Base-by-base conservation (phyloP, 768 basidiomycete species). In the Amanita exitialis region DNA sequence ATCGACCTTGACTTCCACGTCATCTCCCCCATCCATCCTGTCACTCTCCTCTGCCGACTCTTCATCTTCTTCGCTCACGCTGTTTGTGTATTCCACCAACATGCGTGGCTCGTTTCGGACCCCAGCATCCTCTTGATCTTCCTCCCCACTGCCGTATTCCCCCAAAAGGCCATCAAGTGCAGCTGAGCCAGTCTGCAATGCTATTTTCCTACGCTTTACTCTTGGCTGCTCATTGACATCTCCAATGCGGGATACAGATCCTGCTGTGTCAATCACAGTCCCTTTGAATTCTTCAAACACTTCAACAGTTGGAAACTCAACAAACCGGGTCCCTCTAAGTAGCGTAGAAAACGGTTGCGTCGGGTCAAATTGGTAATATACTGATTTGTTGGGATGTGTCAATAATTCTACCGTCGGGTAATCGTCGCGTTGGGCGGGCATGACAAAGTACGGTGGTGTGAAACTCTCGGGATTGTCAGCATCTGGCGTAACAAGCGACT, bases 291-390 rank as follows among this genome's bases (percentile, higher is more conserved):
- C 76, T 43, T 83, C 78, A 72, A 82, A 83, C 5, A 94, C 64
- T 50, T 91, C 84, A 41, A 95, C 79, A 1, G 82, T 82, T 6
- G 92, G 92, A 59, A 79, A 95, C 63, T 95, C 92, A 28, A 86
- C 75, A 63, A 92, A 91, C 25, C 78, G 69, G 38, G 78, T 86
- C 45, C 79, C 66, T 32, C 69, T 71, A 41, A 95, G 67, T 6
- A 74, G 64, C 21, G 61, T 58, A 8, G 62, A 58, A 23, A 94
- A 69, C 20, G 73, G 63, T 38, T 73, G 57, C 3, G 65, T 61
- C 2, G 75, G 66, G 46, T 86, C 78, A 10, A 92, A 65, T 30
- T 73, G 74, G 60, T 84, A 75, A 61, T 80, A 86, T 5, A 65
- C 69, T 46, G 59, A 58, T 58, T 61, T 69, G 44, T 56, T 60